These are phyloP conservation scores for Leccinum aurantiacum DNA, from an alignment of 768 basidiomycete species.

Conservation along the genomic window DNA sequence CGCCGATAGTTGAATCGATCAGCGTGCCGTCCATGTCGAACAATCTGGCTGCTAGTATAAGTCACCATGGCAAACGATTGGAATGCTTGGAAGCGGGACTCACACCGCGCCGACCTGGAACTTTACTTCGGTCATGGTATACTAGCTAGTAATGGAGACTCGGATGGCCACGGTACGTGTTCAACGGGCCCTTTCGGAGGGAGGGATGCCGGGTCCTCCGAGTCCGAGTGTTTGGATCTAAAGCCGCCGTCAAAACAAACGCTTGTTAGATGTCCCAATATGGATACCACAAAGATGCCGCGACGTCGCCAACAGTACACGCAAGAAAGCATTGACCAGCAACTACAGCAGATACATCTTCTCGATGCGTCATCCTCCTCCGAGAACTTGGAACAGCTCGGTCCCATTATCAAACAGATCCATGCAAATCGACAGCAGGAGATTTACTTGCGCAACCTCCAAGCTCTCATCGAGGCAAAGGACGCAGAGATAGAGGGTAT, in stretches of 20 bases:
- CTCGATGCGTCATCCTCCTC: slow-evolving; percentile 85
- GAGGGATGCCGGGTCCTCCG: background rate
- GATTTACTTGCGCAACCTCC: slow-evolving; percentile 80
- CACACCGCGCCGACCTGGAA: slow-evolving; percentile 43
- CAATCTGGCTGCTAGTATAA: slow-evolving; percentile 40
- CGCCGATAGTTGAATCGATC: slow-evolving; percentile 80
- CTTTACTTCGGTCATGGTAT: slow-evolving; percentile 36
- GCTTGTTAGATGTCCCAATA: slow-evolving; percentile 12
- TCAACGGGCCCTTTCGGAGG: background rate
- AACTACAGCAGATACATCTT: slow-evolving; percentile 88
- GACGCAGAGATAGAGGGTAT: slow-evolving; percentile 96
- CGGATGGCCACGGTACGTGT: background rate
- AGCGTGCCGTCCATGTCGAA: slow-evolving; percentile 87
- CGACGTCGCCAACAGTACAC: slow-evolving; percentile 72
- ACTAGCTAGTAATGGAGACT: slow-evolving; percentile 2
- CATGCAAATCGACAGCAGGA: slow-evolving; percentile 88
- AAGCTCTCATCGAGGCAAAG: slow-evolving; percentile 88
- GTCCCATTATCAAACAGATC: slow-evolving; percentile 92
- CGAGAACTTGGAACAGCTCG: slow-evolving; percentile 94
- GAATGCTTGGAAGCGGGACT: slow-evolving; percentile 14
- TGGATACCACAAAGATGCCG: slow-evolving; percentile 50
- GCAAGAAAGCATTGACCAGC: slow-evolving; percentile 83
- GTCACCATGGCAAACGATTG: background rate
- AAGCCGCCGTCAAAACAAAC: slow-evolving; percentile 41
- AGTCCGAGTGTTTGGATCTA: slow-evolving; percentile 35